Evolutionary conservation across 306 rosid genomes (phyloP), one percentile per base, ranked within the genome.

Genomic region (Castanopsis chinensis): DNA sequence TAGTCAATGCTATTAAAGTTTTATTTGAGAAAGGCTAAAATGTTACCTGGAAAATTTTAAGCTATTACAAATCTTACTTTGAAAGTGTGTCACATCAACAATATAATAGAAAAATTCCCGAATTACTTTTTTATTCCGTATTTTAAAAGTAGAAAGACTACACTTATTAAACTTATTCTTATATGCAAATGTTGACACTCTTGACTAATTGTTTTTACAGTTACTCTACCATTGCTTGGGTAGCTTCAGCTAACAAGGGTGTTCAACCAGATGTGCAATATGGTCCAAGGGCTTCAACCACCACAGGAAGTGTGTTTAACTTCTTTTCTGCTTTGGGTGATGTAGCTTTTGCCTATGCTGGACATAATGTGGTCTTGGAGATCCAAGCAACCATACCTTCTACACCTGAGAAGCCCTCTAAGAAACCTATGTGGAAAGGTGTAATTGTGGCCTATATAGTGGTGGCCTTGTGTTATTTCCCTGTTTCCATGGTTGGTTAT

Each of bases 341-440:
- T 45, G 78, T 86, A n/a, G 90, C 90, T 19, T 83, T 83, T 43
- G 82, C 90, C 21, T 86, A 32, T 71, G 85, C 87, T 19, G 85
- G 85, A 9, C 90, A 86, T 58, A 86, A 71, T 54, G 87, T 86
- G 69, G 85, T 81, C 7, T 30, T 86, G 19, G 90, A 86, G 79
- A 86, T 86, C 72, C 87, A 86, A 72, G 90, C 90, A 33, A 71
- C 87, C 13, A 83, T 86, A 6, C 87, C 87, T 15, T 86, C 90
- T 10, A 86, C 87, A 0, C 87, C 82, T 1, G 85, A 81, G 37
- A 76, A 41, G 58, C 89, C 83, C 0, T 78, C 87, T 10, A 80
- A 72, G 6, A 78, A 80, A 55, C 83, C 87, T 5, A 86, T 83
- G 90, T 86, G 90, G 90, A 83, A 41, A 37, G 89, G 89, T 0